These are phyloP conservation scores for Metarhizium rileyi DNA, from an alignment of 2,329 filamentous ascomycete species.

Conservation along the genomic window DNA sequence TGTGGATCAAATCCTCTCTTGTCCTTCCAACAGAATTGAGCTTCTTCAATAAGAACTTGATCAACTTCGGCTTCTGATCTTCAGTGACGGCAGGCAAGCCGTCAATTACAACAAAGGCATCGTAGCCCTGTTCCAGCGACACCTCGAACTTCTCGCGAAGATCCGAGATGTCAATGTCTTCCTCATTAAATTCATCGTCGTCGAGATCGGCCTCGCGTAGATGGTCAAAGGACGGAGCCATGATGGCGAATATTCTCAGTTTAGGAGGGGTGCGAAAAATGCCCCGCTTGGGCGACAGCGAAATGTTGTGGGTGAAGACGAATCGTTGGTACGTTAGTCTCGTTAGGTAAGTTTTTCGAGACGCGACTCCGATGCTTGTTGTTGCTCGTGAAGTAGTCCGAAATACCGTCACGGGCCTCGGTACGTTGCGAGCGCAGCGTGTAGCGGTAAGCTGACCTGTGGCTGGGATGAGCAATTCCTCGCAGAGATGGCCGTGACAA, in stretches of 20 bases:
- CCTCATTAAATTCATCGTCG: conserved; percentile 78
- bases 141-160: conserved; percentile 92
- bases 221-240: conserved; percentile 85
- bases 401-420: neutral
- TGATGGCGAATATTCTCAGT: conserved; percentile 42
- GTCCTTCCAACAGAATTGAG: conserved; percentile 77
- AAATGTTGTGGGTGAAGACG: conserved; percentile 8
- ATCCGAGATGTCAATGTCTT: conserved; percentile 92
- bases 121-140: conserved; percentile 88
- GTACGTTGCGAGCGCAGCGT: conserved; percentile 2
- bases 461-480: conserved; percentile 1
- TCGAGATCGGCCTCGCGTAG: conserved; percentile 84
- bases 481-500: conserved; percentile 17
- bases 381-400: neutral
- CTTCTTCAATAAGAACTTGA: conserved; percentile 95
- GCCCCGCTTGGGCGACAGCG: conserved; percentile 23
- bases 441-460: neutral
- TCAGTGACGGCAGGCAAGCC: conserved; percentile 83
- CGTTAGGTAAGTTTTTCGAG: neutral
- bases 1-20: conserved; percentile 79
- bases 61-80: conserved; percentile 84
- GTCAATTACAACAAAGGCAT: conserved; percentile 93
- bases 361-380: neutral
- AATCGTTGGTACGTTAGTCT: neutral
- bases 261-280: conserved; percentile 24